Evolutionary conservation across 1,284 basidiomycete species (phyloP).

Genomic region (Sporisorium exsertum): DNA sequence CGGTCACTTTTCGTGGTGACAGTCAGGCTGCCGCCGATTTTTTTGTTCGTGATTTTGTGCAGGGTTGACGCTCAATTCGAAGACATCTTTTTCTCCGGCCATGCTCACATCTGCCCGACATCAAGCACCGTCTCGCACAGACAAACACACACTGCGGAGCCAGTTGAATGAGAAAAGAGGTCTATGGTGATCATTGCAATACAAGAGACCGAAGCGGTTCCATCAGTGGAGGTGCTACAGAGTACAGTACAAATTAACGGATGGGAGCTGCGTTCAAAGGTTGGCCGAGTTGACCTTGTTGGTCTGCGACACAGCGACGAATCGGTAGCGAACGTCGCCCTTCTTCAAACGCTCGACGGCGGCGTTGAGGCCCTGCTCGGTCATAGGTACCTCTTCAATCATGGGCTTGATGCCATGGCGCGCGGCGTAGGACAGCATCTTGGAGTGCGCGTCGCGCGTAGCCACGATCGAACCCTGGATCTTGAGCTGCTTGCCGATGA

Average conservation of each 20-base stretch:
- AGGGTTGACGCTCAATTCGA: too few species aligned
- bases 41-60: too few species aligned
- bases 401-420: conserved; percentile 57
- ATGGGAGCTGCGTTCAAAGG: conserved; percentile 15
- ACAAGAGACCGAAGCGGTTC: neutral
- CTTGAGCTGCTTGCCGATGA: conserved; percentile 59
- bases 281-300: conserved; percentile 44
- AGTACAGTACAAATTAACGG: neutral
- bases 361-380: conserved; percentile 60
- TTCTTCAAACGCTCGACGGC: conserved; percentile 60
- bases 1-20: neutral
- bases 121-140: neutral
- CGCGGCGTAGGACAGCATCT: conserved; percentile 63
- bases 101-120: too few species aligned
- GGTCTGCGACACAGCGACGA: conserved; percentile 57
- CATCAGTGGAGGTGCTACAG: conserved; percentile 2
- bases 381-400: conserved; percentile 66
- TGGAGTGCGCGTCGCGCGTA: conserved; percentile 50
- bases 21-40: too few species aligned
- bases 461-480: conserved; percentile 62
- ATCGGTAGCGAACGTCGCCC: conserved; percentile 65
- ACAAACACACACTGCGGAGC: neutral
- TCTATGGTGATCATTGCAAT: conserved; percentile 10
- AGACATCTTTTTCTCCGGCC: too few species aligned
- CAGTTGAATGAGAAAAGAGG: neutral